These are phyloP conservation scores for Aspergillus coremiiformis DNA, from an alignment of 495 filamentous ascomycete species.

Conservation along the genomic window DNA sequence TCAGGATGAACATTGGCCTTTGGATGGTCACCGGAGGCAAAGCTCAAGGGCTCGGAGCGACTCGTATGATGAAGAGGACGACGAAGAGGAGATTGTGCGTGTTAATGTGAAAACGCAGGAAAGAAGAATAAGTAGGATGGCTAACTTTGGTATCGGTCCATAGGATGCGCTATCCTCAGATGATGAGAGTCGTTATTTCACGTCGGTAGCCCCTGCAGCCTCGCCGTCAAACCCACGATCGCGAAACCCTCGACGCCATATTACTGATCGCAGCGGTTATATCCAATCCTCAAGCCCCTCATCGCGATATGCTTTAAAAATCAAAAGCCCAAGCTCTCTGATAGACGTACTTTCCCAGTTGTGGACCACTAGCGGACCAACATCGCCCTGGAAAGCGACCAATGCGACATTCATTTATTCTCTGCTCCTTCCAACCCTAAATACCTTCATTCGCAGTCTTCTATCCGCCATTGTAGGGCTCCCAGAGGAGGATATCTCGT, in stretches of 20 bases:
- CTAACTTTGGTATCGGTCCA: slow-evolving; percentile 6
- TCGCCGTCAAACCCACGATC: slow-evolving; percentile 47
- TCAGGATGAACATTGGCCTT: slow-evolving; percentile 24
- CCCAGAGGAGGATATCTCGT: slow-evolving; percentile 62
- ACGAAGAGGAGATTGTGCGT: slow-evolving; percentile 25
- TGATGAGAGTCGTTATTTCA: slow-evolving; percentile 83
- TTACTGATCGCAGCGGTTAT: slow-evolving; percentile 47
- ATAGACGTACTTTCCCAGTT: slow-evolving; percentile 73
- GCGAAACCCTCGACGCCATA: slow-evolving; percentile 35
- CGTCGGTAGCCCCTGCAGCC: slow-evolving; percentile 55
- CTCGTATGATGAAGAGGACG: slow-evolving; percentile 27
- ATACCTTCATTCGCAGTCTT: slow-evolving; percentile 77
- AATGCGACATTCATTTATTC: slow-evolving; percentile 88
- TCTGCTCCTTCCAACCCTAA: slow-evolving; percentile 73
- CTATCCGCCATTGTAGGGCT: slow-evolving; percentile 77
- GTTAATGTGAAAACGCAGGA: not conserved
- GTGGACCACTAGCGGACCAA: slow-evolving; percentile 82
- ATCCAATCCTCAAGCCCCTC: slow-evolving; percentile 34
- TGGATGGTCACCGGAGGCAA: slow-evolving; percentile 20
- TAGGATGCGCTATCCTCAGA: slow-evolving; percentile 52
- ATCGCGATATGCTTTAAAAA: slow-evolving; percentile 53
- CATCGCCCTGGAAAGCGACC: slow-evolving; percentile 90
- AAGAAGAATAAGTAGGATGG: slow-evolving; percentile 1
- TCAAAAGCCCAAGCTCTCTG: slow-evolving; percentile 65
- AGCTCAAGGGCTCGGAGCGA: slow-evolving; percentile 25